Evolutionary conservation across 331 rosid genomes (phyloP), one percentile per base, ranked within the genome.

Genomic region (Saraca asoca): DNA sequence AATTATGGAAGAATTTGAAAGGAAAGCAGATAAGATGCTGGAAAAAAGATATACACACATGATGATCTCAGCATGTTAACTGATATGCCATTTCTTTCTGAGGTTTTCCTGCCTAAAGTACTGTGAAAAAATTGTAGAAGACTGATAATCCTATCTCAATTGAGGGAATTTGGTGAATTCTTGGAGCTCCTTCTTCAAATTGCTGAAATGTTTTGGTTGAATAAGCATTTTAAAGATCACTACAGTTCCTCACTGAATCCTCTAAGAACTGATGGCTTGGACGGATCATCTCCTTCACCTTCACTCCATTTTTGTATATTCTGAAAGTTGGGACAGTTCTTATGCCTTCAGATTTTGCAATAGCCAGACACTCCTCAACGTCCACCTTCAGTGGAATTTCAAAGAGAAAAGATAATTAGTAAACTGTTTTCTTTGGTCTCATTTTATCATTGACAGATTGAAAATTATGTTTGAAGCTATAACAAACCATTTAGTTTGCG

Each of bases 231-330:
- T 82, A 89, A 60, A 78, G 75, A 64, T 41, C 53, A 49, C 58
- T 76, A 65, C 79, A 82, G 72, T 66, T 83, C 62, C 88, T 83
- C 64, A 91, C 81, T 0, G 87, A 87, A 55, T 91, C 96, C 77
- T 91, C 98, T 76, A 91, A 74, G 61, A 78, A 65, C 46, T 80
- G 88, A 68, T 81, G 92, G 62, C 63, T 83, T 20, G 98, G 98
- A 13, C 81, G 79, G 62, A 85, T 76, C 92, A 88, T 78, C 82
- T 91, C 98, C 82, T 76, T 89, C 85, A 89, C 59, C 83, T 80
- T 87, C 69, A 77, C 88, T 12, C 96, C 96, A 12, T 89, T 85
- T 81, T 83, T 91, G 81, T 87, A 91, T 17, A 91, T 85, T 78
- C 88, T 91, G 67, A 91, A 87, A 9, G 96, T 77, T 51, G 98